These are phyloP conservation scores for Gastrolobium villosum DNA, from an alignment of 306 rosid genomes.

Conservation along the genomic window DNA sequence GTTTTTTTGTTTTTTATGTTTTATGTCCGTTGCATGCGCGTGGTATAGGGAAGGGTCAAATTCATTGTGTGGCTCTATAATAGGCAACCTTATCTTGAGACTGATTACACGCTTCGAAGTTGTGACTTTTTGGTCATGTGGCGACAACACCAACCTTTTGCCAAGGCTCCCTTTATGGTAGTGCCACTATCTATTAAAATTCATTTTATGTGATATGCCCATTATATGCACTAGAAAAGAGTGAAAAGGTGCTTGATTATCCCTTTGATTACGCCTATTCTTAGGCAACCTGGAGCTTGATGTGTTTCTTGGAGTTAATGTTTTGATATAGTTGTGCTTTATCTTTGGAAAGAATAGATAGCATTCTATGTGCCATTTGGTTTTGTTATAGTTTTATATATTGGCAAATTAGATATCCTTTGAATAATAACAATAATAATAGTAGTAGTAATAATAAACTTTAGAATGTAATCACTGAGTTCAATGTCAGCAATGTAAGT, in stretches of 20 bases:
- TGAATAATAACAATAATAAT: not conserved
- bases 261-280: not conserved
- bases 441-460: not conserved
- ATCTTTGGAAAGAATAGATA: not conserved
- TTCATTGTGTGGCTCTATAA: too few relatives aligned
- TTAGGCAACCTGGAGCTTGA: not conserved
- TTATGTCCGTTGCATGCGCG: too few relatives aligned
- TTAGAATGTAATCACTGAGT: not conserved
- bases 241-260: not conserved
- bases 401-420: slow-evolving; percentile 9
- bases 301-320: not conserved
- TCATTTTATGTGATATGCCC: not conserved
- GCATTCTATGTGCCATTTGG: not conserved
- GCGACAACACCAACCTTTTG: too few relatives aligned
- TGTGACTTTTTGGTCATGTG: too few relatives aligned
- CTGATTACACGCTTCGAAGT: too few relatives aligned
- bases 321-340: slow-evolving; percentile 9
- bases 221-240: not conserved
- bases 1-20: too few relatives aligned
- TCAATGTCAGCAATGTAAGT: not conserved
- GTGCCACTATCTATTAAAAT: not conserved
- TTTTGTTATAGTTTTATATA: not conserved
- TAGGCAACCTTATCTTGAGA: too few relatives aligned
- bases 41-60: too few relatives aligned
- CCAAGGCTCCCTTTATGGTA: too few relatives aligned